Evolutionary conservation across 352 stramenopile genomes (phyloP).

Genomic region (Globisporangium barbulae): DNA sequence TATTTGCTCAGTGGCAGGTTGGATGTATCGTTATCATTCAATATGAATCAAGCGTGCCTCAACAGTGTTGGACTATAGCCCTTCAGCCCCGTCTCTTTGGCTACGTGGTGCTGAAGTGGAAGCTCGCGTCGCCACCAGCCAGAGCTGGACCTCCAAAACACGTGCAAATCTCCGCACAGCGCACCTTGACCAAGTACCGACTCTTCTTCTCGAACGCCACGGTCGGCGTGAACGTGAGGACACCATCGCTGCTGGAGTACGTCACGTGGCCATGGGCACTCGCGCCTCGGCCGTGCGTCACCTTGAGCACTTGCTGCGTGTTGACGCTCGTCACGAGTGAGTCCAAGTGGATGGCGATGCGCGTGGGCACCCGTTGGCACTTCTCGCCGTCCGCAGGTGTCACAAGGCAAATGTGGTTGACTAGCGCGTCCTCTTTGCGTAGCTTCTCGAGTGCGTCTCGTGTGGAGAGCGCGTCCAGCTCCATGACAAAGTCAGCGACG

Average conservation of each 20-base stretch:
- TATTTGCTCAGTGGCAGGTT: neutral
- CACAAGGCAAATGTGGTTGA: conserved; percentile 14
- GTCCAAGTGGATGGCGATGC: conserved; percentile 23
- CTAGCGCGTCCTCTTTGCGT: conserved; percentile 10
- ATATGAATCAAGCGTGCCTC: neutral
- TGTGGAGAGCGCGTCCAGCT: conserved; percentile 12
- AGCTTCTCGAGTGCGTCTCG: conserved; percentile 20
- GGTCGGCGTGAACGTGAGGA: conserved; percentile 29
- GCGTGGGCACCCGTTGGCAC: neutral
- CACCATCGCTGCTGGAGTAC: conserved; percentile 15
- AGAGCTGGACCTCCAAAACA: conserved; percentile 16
- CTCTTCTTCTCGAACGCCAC: conserved; percentile 34
- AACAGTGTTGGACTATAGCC: neutral
- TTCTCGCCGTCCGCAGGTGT: conserved; percentile 19
- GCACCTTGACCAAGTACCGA: conserved; percentile 30
- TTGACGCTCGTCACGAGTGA: conserved; percentile 26
- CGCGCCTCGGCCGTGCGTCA: conserved; percentile 22
- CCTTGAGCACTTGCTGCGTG: conserved; percentile 30
- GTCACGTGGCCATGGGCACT: conserved; percentile 21
- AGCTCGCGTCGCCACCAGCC: conserved; percentile 9
- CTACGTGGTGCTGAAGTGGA: conserved; percentile 21
- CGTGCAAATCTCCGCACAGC: conserved; percentile 26
- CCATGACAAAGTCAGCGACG: conserved; percentile 4
- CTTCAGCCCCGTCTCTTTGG: neutral
- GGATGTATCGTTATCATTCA: neutral